Evolutionary conservation across 2,329 filamentous ascomycete genomes (phyloP), one percentile per base, ranked within the genome.

Genomic region (Dothideomycetes sp.): DNA sequence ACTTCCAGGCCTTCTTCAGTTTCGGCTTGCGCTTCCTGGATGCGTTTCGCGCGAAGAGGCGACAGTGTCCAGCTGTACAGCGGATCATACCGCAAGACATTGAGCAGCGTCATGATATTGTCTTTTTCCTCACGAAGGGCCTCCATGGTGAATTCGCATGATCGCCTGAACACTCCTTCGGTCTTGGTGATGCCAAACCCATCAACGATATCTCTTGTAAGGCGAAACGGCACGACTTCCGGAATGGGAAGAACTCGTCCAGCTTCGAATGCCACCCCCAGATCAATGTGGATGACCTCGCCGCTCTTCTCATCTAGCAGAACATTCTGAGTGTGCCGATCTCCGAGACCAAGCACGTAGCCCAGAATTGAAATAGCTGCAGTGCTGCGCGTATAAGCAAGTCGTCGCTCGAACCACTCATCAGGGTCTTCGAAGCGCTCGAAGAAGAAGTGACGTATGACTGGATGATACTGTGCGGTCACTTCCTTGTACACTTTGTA

Each of bases 61-160:
- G 84, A 91, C 41, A 95, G 79, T 27, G 85, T 89, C 91, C 91
- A 99, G 45, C 79, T 91, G 60, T 96, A 94, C 45, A 99, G 66
- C 1, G 91, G 93, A 68, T 99, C 91, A 61, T 95, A 96, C n/a
- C 93, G 82, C 43, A 99, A 68, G 16, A 98, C 93, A 55, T 98
- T 93, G 15, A 99, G 76, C 38, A 98, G 87, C 0, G 91, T 96
- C 88, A 95, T 96, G 64, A 99, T 98, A 33, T 83, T 88, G 57
- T 94, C 93, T 10, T 84, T 84, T 58, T 98, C 91, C 52, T 94
- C 84, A n/a, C 91, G 80, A 27, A 99, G 68, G 2, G 93, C 88
- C 46, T 95, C 87, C 22, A 99, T 75, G 0, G 88, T 96, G 58
- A 96, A 96, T 58, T 99, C 93, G 59, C 91, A 98, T 62, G 89